phyloP scores from a whole-genome alignment of 768 basidiomycete species.

The Suillus decipiens region DNA sequence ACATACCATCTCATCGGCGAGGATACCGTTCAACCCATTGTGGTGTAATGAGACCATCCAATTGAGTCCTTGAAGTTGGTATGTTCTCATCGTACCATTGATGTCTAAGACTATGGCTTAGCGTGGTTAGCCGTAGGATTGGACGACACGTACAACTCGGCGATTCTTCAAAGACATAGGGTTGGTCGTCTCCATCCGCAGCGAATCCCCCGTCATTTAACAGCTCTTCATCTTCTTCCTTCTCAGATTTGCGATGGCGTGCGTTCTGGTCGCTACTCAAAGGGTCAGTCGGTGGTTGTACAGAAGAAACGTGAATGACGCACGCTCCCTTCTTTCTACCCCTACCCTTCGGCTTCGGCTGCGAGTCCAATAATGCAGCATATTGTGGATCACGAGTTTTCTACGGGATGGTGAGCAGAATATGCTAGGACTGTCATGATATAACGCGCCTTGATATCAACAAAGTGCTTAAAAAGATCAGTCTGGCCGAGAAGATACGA shows the following conservation, averaged over 20 bases:
- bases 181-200: conserved; percentile 82
- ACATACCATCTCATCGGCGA: conserved; percentile 92
- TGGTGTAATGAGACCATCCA: conserved; percentile 98
- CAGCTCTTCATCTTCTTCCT: conserved; percentile 97
- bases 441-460: conserved; percentile 83
- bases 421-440: too few species aligned
- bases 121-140: not conserved
- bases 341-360: conserved; percentile 82
- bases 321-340: conserved; percentile 83
- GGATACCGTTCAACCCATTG: conserved; percentile 94
- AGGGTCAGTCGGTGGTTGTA: conserved; percentile 6
- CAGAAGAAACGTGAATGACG: conserved; percentile 27
- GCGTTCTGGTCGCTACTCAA: conserved; percentile 64
- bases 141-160: conserved; percentile 69
- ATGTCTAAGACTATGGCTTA: conserved; percentile 57
- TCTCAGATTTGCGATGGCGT: conserved; percentile 93
- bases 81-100: conserved; percentile 86
- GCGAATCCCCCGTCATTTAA: conserved; percentile 83
- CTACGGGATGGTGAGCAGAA: conserved; percentile 38
- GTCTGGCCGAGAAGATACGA: conserved; percentile 98
- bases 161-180: conserved; percentile 92
- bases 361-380: conserved; percentile 83
- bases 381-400: conserved; percentile 92
- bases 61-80: conserved; percentile 94
- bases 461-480: conserved; percentile 97